Evolutionary conservation across 2,329 filamentous ascomycete genomes (phyloP).

Genomic region (Neofusicoccum sp.): DNA sequence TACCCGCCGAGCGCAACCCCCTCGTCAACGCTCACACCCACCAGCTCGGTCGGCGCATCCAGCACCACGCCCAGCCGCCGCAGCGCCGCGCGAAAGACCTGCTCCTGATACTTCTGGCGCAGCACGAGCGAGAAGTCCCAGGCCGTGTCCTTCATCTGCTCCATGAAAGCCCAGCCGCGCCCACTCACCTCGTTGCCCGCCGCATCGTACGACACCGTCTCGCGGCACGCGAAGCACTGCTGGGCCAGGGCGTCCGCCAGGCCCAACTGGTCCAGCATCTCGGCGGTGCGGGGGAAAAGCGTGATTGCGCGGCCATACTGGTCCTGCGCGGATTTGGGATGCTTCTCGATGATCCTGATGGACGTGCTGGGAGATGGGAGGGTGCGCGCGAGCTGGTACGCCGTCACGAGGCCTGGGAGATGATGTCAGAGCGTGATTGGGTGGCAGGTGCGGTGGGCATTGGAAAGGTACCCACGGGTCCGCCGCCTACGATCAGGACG

Average conservation of each 20-base stretch:
- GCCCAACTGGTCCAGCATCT: conserved; percentile 57
- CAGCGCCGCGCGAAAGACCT: conserved; percentile 52
- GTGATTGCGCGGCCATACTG: conserved; percentile 59
- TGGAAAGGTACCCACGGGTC: conserved; percentile 45
- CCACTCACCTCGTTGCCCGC: conserved; percentile 50
- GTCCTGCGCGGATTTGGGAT: conserved; percentile 53
- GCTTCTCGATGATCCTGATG: conserved; percentile 53
- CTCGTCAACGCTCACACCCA: conserved; percentile 37
- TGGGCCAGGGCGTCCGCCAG: conserved; percentile 55
- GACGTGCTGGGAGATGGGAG: conserved; percentile 40
- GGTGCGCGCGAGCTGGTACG: conserved; percentile 52
- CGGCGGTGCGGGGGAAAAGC: conserved; percentile 54
- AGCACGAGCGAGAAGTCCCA: conserved; percentile 59
- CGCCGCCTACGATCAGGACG: conserved; percentile 49
- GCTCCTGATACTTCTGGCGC: conserved; percentile 59
- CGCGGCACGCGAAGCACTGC: conserved; percentile 55
- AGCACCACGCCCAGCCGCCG: conserved; percentile 40
- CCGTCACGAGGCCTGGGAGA: conserved; percentile 41
- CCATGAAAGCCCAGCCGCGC: conserved; percentile 57
- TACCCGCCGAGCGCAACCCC: not conserved
- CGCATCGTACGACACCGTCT: conserved; percentile 52
- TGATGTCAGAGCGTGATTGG: not conserved
- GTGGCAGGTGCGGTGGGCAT: not conserved
- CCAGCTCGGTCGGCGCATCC: conserved; percentile 41
- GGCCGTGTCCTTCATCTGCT: conserved; percentile 54